These are phyloP conservation scores for Colletotrichum magnum DNA, from an alignment of 2,329 filamentous ascomycete species.

Conservation along the genomic window DNA sequence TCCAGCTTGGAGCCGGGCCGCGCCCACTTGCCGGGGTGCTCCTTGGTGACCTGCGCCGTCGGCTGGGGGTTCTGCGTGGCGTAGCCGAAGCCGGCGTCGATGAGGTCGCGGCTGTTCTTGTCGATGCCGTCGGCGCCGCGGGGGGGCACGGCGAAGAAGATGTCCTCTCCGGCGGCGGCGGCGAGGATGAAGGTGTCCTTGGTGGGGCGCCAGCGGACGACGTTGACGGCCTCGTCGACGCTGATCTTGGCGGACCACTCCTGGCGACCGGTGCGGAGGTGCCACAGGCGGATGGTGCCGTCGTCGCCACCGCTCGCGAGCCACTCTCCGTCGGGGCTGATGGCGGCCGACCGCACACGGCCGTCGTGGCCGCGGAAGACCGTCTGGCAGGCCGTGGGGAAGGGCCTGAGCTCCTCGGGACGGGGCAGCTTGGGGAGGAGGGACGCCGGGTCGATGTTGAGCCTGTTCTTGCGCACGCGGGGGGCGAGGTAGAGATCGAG, in stretches of 20 bases:
- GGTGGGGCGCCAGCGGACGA: slow-evolving; percentile 90
- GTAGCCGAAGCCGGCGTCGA: slow-evolving; percentile 95
- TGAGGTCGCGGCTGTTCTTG: slow-evolving; percentile 78
- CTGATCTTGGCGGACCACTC: slow-evolving; percentile 87
- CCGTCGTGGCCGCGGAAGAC: slow-evolving; percentile 92
- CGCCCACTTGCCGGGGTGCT: slow-evolving; percentile 84
- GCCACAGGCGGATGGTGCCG: slow-evolving; percentile 92
- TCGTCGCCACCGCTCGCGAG: slow-evolving; percentile 95
- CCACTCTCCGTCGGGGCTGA: slow-evolving; percentile 89
- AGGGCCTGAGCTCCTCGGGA: slow-evolving; percentile 93
- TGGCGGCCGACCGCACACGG: slow-evolving; percentile 84
- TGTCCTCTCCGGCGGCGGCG: slow-evolving; percentile 85
- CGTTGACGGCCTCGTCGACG: slow-evolving; percentile 84
- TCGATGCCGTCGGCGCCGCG: slow-evolving; percentile 81
- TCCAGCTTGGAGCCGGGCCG: slow-evolving; percentile 82
- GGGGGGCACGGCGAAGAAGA: slow-evolving; percentile 87
- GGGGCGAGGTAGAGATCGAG: slow-evolving; percentile 96
- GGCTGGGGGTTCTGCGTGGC: slow-evolving; percentile 77
- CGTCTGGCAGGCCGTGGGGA: slow-evolving; percentile 90
- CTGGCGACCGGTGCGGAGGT: slow-evolving; percentile 86
- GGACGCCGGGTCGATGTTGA: slow-evolving; percentile 96
- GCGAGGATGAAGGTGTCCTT: slow-evolving; percentile 86
- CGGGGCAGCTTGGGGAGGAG: slow-evolving; percentile 93
- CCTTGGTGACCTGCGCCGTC: slow-evolving; percentile 74
- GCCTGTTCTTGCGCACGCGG: slow-evolving; percentile 89